Conservation (phyloP, 495 filamentous ascomycete genomes). For the Neurospora sp. region DNA sequence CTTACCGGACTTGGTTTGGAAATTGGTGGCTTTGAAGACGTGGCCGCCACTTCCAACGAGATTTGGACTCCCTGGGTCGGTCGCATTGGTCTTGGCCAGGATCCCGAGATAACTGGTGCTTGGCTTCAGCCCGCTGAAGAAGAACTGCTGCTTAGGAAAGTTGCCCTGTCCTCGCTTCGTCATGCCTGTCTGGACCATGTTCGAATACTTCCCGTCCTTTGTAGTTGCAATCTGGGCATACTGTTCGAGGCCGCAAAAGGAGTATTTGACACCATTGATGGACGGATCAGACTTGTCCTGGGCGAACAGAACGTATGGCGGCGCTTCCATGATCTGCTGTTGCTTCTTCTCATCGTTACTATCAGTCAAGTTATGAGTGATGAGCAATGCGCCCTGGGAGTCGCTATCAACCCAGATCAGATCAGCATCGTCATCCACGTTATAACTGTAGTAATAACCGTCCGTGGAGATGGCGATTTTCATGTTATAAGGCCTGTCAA, state of each 20-base stretch:
- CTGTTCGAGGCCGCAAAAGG: slow-evolving; percentile 60
- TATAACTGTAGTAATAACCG: slow-evolving; percentile 53
- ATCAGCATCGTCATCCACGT: slow-evolving; percentile 32
- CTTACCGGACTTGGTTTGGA: slow-evolving; percentile 70
- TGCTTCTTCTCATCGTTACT: slow-evolving; percentile 29
- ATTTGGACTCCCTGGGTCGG: slow-evolving; percentile 40
- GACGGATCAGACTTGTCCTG: slow-evolving; percentile 49
- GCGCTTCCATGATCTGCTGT: slow-evolving; percentile 45
- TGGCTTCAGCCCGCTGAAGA: slow-evolving; percentile 59
- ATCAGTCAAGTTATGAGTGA: slow-evolving; percentile 56
- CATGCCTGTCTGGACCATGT: slow-evolving; percentile 50
- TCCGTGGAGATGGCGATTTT: slow-evolving; percentile 78
- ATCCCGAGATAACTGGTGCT: slow-evolving; percentile 61
- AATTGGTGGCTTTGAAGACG: slow-evolving; percentile 55
- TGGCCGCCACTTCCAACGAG: slow-evolving; percentile 56
- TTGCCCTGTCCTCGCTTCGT: slow-evolving; percentile 51
- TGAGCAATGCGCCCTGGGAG: slow-evolving; percentile 59
- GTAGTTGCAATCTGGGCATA: slow-evolving; percentile 51
- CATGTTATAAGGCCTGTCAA: slow-evolving; percentile 57
- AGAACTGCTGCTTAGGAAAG: slow-evolving; percentile 75
- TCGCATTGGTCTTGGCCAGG: slow-evolving; percentile 52
- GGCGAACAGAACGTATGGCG: slow-evolving; percentile 71
- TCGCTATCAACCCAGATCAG: slow-evolving; percentile 75
- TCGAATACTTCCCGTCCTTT: slow-evolving; percentile 27
- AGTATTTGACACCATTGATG: slow-evolving; percentile 58